A percentile compares a stretch with the other conserved stretches of the same genome.
These are phyloP conservation scores for Cyclospora cayetanensis DNA, from an alignment of 169 alveolate species.

Conservation along the genomic window DNA sequence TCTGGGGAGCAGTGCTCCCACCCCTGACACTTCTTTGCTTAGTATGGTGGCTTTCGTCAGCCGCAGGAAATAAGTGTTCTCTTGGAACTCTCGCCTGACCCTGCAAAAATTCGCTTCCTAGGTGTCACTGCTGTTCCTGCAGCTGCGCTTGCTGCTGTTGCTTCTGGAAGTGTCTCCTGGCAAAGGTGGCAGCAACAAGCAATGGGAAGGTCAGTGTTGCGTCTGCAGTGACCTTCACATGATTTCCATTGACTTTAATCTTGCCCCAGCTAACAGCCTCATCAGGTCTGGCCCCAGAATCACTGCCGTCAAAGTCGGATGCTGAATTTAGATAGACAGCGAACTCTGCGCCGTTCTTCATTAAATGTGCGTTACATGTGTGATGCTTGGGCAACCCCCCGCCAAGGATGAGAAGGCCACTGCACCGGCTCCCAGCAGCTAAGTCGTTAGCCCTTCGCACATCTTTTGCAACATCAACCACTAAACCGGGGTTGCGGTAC, in stretches of 20 bases:
- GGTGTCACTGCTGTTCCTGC: no score
- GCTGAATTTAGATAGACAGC: conserved; percentile 96
- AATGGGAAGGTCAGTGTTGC: conserved; percentile 80
- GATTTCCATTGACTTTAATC: conserved; percentile 92
- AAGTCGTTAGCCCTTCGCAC: conserved; percentile 93
- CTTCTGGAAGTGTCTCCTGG: not conserved
- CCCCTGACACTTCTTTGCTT: no score
- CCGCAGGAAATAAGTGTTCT: no score
- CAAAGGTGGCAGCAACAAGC: conserved; percentile 77
- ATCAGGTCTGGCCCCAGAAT: conserved; percentile 99
- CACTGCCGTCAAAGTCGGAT: conserved; percentile 98
- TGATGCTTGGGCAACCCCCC: conserved; percentile 94
- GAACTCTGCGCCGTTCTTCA: conserved; percentile 99
- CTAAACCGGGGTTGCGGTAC: conserved; percentile 92
- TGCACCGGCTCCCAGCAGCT: conserved; percentile 91
- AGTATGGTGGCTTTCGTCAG: no score
- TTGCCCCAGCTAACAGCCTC: conserved; percentile 99
- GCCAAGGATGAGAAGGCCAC: conserved; percentile 98
- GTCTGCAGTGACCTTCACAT: conserved; percentile 94
- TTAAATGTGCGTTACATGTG: conserved; percentile 98
- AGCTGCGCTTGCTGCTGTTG: not conserved
- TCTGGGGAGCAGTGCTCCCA: no score
- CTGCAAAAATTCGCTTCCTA: no score
- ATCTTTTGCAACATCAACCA: conserved; percentile 95
- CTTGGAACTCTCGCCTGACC: no score